Percentiles rank a stretch among this genome's conserved stretches.
Conservation (phyloP, 441 rosid genomes). For the Corymbia citriodora region DNA sequence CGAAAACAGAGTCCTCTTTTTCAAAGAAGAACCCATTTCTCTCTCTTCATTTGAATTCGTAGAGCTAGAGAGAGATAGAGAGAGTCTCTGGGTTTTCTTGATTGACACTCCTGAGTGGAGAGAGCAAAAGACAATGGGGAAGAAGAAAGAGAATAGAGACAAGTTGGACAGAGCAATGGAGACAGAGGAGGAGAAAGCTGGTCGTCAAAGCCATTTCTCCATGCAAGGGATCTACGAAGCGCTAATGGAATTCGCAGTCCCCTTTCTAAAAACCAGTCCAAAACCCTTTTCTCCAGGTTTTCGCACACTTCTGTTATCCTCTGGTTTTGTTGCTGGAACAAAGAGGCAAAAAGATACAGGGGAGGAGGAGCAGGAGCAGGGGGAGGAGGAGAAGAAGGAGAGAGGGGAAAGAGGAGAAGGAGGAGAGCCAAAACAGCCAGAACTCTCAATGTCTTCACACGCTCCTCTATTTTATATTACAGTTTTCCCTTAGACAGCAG, state of each 20-base stretch:
- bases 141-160: background rate
- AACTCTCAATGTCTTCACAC: background rate
- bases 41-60: background rate
- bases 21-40: too few relatives aligned
- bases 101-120: background rate
- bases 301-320: background rate
- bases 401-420: too few relatives aligned
- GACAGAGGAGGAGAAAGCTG: background rate
- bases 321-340: background rate
- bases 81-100: background rate
- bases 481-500: background rate
- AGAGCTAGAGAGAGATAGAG: too few relatives aligned
- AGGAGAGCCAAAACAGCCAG: background rate
- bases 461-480: background rate
- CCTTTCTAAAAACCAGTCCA: accelerated
- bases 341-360: too few relatives aligned
- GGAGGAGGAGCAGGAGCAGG: too few relatives aligned
- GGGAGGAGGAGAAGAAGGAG: accelerated
- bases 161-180: background rate
- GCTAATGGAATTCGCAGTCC: background rate
- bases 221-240: background rate
- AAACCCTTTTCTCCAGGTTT: background rate
- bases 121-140: background rate
- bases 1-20: background rate
- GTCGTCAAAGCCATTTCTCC: background rate